Evolutionary conservation across 1,139 yeast species (phyloP), one percentile per base, ranked within the genome.

Genomic region (Taphrina confusa): DNA sequence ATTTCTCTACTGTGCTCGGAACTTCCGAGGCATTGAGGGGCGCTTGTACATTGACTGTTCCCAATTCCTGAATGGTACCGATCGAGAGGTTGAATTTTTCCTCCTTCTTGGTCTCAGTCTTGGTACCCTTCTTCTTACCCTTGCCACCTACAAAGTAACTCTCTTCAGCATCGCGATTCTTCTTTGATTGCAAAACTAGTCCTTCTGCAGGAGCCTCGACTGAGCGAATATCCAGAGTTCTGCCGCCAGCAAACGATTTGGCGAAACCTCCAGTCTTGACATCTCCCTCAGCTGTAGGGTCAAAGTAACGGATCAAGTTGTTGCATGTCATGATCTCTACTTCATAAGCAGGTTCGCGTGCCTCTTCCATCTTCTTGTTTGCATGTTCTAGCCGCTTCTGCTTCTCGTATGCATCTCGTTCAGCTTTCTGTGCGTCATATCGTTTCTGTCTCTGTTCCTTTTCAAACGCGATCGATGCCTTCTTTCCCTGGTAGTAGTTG

Each of bases 21-120:
- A 87, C 84, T 61, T 87, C 95, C 27, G 85, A 94, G 67, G 81
- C 77, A 69, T 84, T 81, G 64, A 85, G 78, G 71, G 99, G 99
- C 67, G 91, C 82, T 59, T 87, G 79, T 66, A 92, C 81, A 65
- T 84, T 83, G 72, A 91, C 81, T 69, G 86, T 85, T 65, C 89
- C 80, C 68, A 94, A 81, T 63, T 87, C 82, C 66, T 85, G 84
- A 70, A 92, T 84, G 66, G 89, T 80, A 65, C 84, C 85, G 62
- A 95, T 86, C 71, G 91, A 92, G 69, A 92, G 81, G 64, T 85
- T 80, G 73, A 90, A 85, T 74, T 82, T 82, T 63, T 72, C 73
- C 39, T 63, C 61, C 69, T 76, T 77, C 67, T 75, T 72, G 66
- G 75, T 72, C 64, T 42, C 52, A 16, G 73, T 69, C 67, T 78